Percentiles rank a stretch among this genome's conserved stretches.
Evolutionary conservation across 768 basidiomycete genomes (phyloP).

Genomic region (Mycena olivaceomarginata): DNA sequence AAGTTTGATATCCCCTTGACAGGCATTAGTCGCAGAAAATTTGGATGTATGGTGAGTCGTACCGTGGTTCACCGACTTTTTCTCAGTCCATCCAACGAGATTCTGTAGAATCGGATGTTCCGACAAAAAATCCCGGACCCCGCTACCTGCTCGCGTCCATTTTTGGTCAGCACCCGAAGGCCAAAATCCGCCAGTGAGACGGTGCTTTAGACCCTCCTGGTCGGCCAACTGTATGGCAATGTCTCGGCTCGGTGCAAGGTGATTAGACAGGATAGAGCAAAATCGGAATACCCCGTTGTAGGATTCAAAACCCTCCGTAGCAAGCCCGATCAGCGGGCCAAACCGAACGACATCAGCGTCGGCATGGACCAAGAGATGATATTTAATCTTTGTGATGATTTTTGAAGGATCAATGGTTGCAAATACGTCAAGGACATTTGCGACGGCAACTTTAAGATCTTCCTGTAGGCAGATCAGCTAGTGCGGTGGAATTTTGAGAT

Average conservation of each 20-base stretch:
- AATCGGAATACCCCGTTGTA: background rate
- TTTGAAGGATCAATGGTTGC: background rate
- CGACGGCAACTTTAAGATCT: too few species aligned
- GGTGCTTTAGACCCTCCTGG: background rate
- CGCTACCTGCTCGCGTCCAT: background rate
- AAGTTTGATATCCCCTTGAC: background rate
- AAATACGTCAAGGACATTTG: background rate
- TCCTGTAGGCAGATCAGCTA: too few species aligned
- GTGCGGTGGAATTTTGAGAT: too few species aligned
- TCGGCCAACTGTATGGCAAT: background rate
- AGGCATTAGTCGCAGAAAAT: too few species aligned
- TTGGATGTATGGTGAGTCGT: too few species aligned
- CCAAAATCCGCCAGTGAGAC: too few species aligned
- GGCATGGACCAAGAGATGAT: background rate
- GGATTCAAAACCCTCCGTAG: background rate
- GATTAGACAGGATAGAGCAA: background rate
- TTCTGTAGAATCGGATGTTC: background rate
- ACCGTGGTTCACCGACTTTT: background rate
- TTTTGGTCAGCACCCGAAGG: background rate
- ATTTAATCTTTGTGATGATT: background rate
- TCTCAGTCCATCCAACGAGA: background rate
- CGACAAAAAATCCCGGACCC: background rate
- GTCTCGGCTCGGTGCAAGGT: background rate
- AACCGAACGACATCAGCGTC: background rate
- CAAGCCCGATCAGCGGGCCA: background rate